phyloP scores from a whole-genome alignment of 768 basidiomycete species.

The Russula virescens region DNA sequence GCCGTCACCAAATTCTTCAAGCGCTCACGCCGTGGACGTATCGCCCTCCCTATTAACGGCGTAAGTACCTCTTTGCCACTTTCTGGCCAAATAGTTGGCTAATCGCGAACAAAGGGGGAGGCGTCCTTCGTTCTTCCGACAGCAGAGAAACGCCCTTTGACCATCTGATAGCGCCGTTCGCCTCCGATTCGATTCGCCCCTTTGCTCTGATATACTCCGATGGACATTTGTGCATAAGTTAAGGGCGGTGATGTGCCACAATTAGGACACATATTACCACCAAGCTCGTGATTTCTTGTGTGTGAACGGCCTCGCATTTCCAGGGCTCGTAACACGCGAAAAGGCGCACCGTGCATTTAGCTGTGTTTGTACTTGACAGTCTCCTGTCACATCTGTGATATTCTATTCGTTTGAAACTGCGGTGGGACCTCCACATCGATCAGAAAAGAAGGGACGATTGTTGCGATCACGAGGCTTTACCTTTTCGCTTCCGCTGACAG shows the following conservation, averaged over 20 bases:
- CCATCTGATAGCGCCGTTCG: conserved; percentile 5
- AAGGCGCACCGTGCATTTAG: conserved; percentile 8
- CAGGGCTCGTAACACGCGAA: conserved; percentile 5
- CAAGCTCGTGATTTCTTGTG: conserved; percentile 4
- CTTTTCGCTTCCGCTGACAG: conserved; percentile 12
- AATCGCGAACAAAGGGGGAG: conserved; percentile 12
- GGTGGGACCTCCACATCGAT: background rate
- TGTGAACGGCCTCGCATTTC: background rate
- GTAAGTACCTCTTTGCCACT: conserved; percentile 5
- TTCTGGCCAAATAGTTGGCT: background rate
- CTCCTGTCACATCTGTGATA: conserved; percentile 9
- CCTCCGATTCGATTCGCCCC: conserved; percentile 4
- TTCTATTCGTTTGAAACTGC: conserved; percentile 12
- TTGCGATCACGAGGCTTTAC: conserved; percentile 19
- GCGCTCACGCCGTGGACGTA: conserved; percentile 17
- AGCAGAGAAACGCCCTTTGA: conserved; percentile 8
- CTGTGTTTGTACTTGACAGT: conserved; percentile 14
- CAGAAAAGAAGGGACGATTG: background rate
- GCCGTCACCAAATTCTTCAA: conserved; percentile 14
- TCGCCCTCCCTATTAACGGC: conserved; percentile 11
- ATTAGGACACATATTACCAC: background rate
- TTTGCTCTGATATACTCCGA: conserved; percentile 6
- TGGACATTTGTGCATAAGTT: conserved; percentile 20
- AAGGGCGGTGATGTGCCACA: conserved; percentile 2
- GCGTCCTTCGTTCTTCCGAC: conserved; percentile 13